Base-by-base conservation (phyloP, 2,329 filamentous ascomycete genomes). In the Fusarium beomiforme region DNA sequence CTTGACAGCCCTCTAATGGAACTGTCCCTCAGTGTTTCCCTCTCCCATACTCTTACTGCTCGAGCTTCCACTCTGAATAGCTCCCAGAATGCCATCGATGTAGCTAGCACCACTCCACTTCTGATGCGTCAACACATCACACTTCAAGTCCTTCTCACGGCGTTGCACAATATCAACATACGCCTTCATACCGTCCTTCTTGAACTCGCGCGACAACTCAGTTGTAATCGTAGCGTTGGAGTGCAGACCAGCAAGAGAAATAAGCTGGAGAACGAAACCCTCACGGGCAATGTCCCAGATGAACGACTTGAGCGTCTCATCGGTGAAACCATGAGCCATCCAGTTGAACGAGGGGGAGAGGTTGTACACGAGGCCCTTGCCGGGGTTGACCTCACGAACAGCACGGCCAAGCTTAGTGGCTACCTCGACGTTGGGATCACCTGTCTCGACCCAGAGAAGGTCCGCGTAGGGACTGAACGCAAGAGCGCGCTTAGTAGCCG, bases 271-370 rank as follows among this genome's bases (percentile, higher is more conserved):
- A 13, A 90, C 89, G 78, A 91, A 95, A 66, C 95, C 95, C 76
- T 98, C 92, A 79, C 91, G 90, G 12, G 95, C 96, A 72, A 99
- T 90, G 80, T 98, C 95, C 95, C 95, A 98, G 76, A 99, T 93
- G 81, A 99, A 99, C 9, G 89, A 94, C 83, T 92, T 94, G 59
- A 99, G 87, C 9, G 92, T 91, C 67, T 90, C 90, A 70, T 94
- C 90, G 6, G 89, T 91, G 83, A 98, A 99, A 33, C 95, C 96
- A 79, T 98, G 95, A 14, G 90, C 90, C 90, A 97, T 96, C 96
- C 96, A 99, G 86, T 99, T 98, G 88, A 99, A 99, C 12, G 93
- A 97, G 2, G 96, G 96, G 8, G 92, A 95, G 3, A 99, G 88
- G 83, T 99, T 99, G 85, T 99, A 99, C 1, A 98, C 95, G 26